Evolutionary conservation across 2,329 filamentous ascomycete species (phyloP).

Genomic region (Fusarium annulatum): DNA sequence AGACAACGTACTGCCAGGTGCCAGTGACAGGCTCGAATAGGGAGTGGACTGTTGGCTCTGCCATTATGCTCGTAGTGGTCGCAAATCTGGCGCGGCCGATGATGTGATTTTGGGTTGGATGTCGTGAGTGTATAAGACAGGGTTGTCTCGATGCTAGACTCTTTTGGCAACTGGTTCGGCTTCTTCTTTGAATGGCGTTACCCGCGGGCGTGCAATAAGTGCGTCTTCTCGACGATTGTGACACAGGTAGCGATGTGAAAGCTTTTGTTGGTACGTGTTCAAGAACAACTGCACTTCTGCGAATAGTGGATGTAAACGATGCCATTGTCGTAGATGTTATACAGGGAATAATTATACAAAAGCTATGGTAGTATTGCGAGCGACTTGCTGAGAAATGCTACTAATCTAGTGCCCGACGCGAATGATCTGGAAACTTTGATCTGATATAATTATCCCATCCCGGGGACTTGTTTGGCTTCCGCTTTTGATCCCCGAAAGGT

Average conservation of each 20-base stretch:
- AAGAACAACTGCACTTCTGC: background rate
- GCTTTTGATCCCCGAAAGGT: slow-evolving; percentile 4
- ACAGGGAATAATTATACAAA: background rate
- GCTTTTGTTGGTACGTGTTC: background rate
- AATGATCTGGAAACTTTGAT: background rate
- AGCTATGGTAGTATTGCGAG: background rate
- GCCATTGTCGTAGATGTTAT: background rate
- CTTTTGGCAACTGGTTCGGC: background rate
- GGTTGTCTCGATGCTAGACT: background rate
- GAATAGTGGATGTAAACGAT: background rate
- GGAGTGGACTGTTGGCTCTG: slow-evolving; percentile 28
- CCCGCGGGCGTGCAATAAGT: accelerated
- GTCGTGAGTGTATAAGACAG: background rate
- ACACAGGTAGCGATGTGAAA: accelerated
- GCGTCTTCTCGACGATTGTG: background rate
- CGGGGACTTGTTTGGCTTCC: slow-evolving; percentile 16
- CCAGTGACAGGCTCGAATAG: slow-evolving; percentile 50
- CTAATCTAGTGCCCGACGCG: slow-evolving; percentile 5
- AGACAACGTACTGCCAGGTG: slow-evolving; percentile 71
- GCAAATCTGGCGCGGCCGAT: background rate
- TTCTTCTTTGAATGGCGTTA: background rate
- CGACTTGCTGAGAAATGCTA: background rate
- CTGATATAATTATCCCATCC: background rate
- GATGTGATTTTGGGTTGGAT: background rate
- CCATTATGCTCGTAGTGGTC: background rate